Evolutionary conservation across 2,329 filamentous ascomycete genomes (phyloP).

Genomic region (Epichloe coenophiala): DNA sequence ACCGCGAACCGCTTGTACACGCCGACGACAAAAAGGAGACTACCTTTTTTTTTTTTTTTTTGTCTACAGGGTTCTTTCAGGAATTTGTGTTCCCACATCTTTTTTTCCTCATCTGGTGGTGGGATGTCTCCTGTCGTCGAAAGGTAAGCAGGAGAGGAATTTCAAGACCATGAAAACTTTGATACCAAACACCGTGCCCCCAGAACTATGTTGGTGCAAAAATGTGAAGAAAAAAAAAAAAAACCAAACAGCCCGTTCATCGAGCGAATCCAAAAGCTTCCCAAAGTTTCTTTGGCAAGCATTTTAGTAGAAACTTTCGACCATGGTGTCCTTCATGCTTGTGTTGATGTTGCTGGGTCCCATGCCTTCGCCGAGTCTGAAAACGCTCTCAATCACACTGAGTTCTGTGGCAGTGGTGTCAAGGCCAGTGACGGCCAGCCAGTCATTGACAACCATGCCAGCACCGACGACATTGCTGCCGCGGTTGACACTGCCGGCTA

Average conservation of each 20-base stretch:
- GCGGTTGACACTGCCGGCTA: constrained; percentile 86
- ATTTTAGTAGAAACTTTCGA: constrained; percentile 90
- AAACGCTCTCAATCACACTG: constrained; percentile 91
- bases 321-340: constrained; percentile 91
- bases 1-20: background rate
- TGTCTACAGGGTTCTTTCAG: background rate
- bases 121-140: constrained; percentile 1
- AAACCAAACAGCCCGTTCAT: background rate
- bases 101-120: background rate
- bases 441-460: constrained; percentile 52
- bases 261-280: constrained; percentile 4
- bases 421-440: constrained; percentile 85
- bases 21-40: background rate
- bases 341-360: constrained; percentile 68
- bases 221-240: background rate
- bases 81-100: background rate
- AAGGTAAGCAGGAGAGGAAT: background rate
- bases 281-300: background rate
- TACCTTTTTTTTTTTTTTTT: background rate
- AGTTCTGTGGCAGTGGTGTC: constrained; percentile 97
- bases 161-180: background rate
- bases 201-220: background rate
- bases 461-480: constrained; percentile 92
- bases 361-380: constrained; percentile 79
- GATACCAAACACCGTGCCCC: constrained; percentile 6